Conservation (phyloP, 1,284 basidiomycete species). For the Cutaneotrichosporon arboriforme region DNA sequence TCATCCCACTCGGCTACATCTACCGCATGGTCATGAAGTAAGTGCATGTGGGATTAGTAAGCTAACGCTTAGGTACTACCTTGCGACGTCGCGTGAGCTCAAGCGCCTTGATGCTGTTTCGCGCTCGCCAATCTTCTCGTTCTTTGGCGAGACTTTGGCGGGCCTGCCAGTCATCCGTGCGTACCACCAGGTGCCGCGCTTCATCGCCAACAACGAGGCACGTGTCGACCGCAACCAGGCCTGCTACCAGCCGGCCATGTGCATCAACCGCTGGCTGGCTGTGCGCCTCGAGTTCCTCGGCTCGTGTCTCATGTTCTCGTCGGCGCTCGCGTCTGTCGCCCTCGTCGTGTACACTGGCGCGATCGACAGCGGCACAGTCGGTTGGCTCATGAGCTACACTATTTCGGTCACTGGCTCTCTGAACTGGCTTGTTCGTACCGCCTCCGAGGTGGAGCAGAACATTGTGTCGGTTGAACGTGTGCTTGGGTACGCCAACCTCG, state of each 20-base stretch:
- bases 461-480: conserved; percentile 77
- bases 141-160: conserved; percentile 78
- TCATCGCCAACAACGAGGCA: conserved; percentile 69
- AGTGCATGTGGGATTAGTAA: conserved; percentile 20
- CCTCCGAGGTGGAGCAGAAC: conserved; percentile 89
- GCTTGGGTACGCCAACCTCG: conserved; percentile 62
- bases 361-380: conserved; percentile 82
- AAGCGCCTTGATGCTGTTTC: conserved; percentile 87
- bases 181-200: conserved; percentile 66
- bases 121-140: conserved; percentile 81
- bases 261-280: conserved; percentile 52
- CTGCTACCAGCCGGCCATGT: conserved; percentile 52
- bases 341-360: conserved; percentile 57
- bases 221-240: conserved; percentile 57
- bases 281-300: conserved; percentile 70
- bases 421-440: conserved; percentile 85
- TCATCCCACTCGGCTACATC: conserved; percentile 68
- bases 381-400: conserved; percentile 82
- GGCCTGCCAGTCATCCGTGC: conserved; percentile 80
- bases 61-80: conserved; percentile 64
- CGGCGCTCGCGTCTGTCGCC: conserved; percentile 67
- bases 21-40: conserved; percentile 72
- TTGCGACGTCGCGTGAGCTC: conserved; percentile 82
- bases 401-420: conserved; percentile 67
- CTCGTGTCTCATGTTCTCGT: conserved; percentile 68